Base-by-base conservation (phyloP, 1,139 yeast species). In the Chernovozyma sophiae-reginae region DNA sequence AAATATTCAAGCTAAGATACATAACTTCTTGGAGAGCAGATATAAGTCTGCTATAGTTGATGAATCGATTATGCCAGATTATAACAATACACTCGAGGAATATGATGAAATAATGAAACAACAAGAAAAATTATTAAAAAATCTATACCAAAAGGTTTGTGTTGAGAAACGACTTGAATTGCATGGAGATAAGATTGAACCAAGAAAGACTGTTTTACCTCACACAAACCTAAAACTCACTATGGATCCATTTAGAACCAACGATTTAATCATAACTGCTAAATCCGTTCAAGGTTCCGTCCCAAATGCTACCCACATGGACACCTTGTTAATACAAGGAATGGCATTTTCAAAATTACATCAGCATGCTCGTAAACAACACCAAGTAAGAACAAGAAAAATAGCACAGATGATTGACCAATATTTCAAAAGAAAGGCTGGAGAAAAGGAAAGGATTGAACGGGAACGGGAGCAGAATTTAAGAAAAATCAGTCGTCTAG, bases 381-480 rank as follows among this genome's bases (percentile, higher is more conserved):
- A 85, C 48, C 74, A 79, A 20, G 72, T 81, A n/a, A 69, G 80
- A 44, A 80, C 87, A 2, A 76, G 81, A 49, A 86, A 79, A 48
- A 72, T 89, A 13, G 82, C 97, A 0, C 79, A 73, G 34, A 86
- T 89, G 85, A 68, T 94, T 24, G 97, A 90, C 43, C 79, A 73
- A 35, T 94, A 92, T 62, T 92, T 89, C 64, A 85, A 84, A 49
- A 80, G 89, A 58, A 73, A 86, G 40, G 80, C 82, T 2, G 96
- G 96, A 36, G 96, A 95, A 32, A 89, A 86, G 46, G 97, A 92
- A 46, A 76, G 95, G 43, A 75, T 80, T 42, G 74, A 74, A 15
- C 77, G 79, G 44, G 92, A 84, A 44, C 74, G 79, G 47, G 90
- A 86, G 48, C 84, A 72, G 45, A 77, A 77, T 42, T 68, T 85